Base-by-base conservation (phyloP, 371 early-diverging fungal species). In the Mucor lusitanicus region DNA sequence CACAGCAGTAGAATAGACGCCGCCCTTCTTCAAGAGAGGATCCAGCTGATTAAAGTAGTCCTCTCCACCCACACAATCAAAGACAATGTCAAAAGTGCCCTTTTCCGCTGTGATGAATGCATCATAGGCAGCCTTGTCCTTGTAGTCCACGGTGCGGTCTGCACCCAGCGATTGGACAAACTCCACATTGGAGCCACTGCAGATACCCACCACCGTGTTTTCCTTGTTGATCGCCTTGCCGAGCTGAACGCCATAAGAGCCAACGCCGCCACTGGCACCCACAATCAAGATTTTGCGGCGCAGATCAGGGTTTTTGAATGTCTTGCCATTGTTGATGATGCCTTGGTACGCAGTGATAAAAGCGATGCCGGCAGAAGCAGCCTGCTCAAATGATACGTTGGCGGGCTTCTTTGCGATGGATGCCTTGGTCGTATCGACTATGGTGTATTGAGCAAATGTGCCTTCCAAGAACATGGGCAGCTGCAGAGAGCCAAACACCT, bases 141-240 rank as follows among this genome's bases (percentile, higher is more conserved):
- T 85, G 71, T 91, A 90, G 63, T 89, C 85, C 7, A 91, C 72
- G 4, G 88, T 77, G 15, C 71, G 64, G 40, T 90, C 91, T 0
- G 90, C 90, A n/a, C 90, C 90, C 9, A 90, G 67, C 0, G 64
- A 54, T 46, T 73, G 71, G 17, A 88, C 87, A 25, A 85, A 70
- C 30, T 81, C 81, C 15, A 74, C 71, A 53, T 88, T 87, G 35
- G 65, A 76, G 0, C 70, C 72, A 32, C 87, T 87, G 55, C 90
- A 88, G n/a, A 90, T 84, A n/a, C 80, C 92, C 1, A 85, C 82
- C 0, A 90, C 90, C 19, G 79, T 55, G 2, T 88, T 88, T 6
- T 81, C 77, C 3, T 37, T 37, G 30, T 66, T 37, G 28, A 79
- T 33, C 1, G 75, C 69, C 57, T 89, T 90, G 23, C 87, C 91